Percentiles rank a stretch among this genome's conserved stretches.
Conservation (phyloP, 1,139 yeast genomes). For the Schizosaccharomyces versatilis region DNA sequence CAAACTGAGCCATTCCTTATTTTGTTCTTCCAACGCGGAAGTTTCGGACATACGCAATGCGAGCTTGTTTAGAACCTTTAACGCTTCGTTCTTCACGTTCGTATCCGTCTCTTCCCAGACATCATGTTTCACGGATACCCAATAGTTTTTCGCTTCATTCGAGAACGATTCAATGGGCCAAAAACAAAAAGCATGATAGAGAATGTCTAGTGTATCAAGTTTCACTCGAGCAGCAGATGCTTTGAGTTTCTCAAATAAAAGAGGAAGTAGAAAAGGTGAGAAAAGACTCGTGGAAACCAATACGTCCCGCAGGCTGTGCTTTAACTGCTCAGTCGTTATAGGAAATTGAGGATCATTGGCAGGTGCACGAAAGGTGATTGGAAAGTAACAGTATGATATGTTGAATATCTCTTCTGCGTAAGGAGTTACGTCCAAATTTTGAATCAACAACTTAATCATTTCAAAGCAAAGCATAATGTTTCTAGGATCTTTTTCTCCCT, state of each 20-base stretch:
- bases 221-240: conserved; percentile 64
- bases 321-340: conserved; percentile 53
- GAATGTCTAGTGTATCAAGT: conserved; percentile 47
- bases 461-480: conserved; percentile 1
- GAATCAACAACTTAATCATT: neutral
- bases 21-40: neutral
- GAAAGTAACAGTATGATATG: conserved; percentile 81
- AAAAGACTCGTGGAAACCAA: conserved; percentile 42
- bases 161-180: neutral
- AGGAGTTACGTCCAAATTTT: neutral
- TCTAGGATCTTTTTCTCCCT: conserved; percentile 3
- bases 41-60: neutral
- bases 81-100: conserved; percentile 24
- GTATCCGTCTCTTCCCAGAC: conserved; percentile 41
- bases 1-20: neutral
- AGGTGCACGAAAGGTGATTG: conserved; percentile 62
- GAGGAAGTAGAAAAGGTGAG: conserved; percentile 56
- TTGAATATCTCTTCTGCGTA: conserved; percentile 29
- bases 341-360: conserved; percentile 71
- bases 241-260: conserved; percentile 59
- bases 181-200: conserved; percentile 18
- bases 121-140: conserved; percentile 81
- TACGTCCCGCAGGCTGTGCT: conserved; percentile 28
- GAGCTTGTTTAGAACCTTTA: conserved; percentile 20
- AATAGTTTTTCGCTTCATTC: conserved; percentile 20